Conservation (phyloP, 2,329 filamentous ascomycete genomes). For the Amylocarpus encephaloides region DNA sequence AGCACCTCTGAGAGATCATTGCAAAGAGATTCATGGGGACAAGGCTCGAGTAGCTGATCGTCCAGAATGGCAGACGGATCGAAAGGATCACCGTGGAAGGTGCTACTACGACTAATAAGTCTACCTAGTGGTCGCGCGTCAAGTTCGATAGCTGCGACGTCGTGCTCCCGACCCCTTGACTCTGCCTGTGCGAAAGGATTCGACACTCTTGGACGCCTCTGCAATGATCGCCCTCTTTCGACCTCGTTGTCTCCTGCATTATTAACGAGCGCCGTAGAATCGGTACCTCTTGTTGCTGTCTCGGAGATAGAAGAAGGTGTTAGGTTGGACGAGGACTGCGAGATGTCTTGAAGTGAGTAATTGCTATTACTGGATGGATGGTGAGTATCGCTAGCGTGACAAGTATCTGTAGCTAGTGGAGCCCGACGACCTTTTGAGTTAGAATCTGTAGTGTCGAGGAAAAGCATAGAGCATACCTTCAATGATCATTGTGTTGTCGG, state of each 20-base stretch:
- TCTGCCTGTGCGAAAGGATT: conserved; percentile 26
- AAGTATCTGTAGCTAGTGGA: background rate
- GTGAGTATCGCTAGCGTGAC: too few species aligned
- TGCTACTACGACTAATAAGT: conserved; percentile 25
- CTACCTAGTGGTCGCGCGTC: conserved; percentile 21
- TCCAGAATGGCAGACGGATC: conserved; percentile 26
- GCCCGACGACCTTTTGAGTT: background rate
- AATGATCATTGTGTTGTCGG: background rate
- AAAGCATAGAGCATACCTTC: background rate
- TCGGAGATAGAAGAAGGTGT: background rate
- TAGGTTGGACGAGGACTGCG: background rate
- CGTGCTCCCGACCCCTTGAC: conserved; percentile 16
- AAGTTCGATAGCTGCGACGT: conserved; percentile 23
- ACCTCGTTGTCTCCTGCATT: conserved; percentile 15
- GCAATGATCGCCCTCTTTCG: conserved; percentile 22
- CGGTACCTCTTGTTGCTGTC: background rate
- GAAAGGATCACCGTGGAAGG: conserved; percentile 25
- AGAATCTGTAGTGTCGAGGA: background rate
- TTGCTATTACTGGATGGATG: too few species aligned
- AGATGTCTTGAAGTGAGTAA: too few species aligned
- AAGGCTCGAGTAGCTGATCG: conserved; percentile 28
- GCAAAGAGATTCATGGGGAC: conserved; percentile 19
- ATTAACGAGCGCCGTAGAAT: conserved; percentile 1
- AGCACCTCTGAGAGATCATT: conserved; percentile 25
- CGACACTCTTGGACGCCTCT: conserved; percentile 14